A percentile compares a stretch with the other conserved stretches of the same genome.
phyloP scores from a whole-genome alignment of 129 eudicot genomes.

The Oenanthe sinensis region DNA sequence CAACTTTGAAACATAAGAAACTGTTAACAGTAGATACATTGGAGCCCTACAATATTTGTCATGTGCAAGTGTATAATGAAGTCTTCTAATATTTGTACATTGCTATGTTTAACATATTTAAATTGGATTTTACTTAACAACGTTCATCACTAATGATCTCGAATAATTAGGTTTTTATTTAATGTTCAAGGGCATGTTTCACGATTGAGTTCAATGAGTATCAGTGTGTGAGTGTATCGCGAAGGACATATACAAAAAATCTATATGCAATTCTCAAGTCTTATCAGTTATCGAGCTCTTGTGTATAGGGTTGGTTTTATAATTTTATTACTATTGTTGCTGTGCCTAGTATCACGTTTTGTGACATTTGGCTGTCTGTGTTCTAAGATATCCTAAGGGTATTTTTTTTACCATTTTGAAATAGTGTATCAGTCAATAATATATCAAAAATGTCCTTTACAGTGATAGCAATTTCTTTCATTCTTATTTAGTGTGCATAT shows the following conservation, averaged over 20 bases:
- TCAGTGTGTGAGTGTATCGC: background rate
- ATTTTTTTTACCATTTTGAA: background rate
- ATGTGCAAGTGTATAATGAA: background rate
- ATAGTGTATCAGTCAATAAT: background rate
- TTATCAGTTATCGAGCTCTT: background rate
- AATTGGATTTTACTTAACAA: background rate
- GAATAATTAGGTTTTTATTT: background rate
- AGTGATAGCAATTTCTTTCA: background rate
- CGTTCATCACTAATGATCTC: background rate
- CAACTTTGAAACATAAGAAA: background rate
- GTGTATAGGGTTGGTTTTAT: background rate
- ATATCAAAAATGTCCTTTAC: background rate
- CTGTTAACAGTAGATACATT: background rate
- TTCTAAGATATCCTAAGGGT: background rate
- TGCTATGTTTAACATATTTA: background rate
- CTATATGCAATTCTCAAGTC: background rate
- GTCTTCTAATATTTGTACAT: background rate
- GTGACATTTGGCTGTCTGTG: background rate
- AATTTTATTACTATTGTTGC: background rate
- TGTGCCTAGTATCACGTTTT: background rate
- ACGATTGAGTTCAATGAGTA: background rate
- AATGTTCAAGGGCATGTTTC: background rate
- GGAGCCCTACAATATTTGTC: background rate
- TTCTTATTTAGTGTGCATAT: constrained; percentile 27
- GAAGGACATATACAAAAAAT: background rate